Evolutionary conservation across 495 filamentous ascomycete species (phyloP), one percentile per base, ranked within the genome.

Genomic region (Mycothermus thermophilus): DNA sequence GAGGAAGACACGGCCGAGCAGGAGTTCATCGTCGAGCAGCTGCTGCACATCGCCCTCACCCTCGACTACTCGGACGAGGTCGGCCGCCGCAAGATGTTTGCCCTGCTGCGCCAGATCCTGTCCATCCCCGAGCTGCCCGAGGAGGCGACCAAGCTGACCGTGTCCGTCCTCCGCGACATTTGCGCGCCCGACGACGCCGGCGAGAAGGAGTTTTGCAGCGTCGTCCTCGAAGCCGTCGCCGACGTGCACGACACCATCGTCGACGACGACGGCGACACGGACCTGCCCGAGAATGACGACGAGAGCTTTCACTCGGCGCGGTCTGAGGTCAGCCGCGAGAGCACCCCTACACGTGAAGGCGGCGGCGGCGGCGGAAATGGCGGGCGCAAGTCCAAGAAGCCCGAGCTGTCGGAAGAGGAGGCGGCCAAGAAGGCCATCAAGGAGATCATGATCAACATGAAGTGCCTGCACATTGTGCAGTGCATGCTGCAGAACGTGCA

Each of bases 381-480:
- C 22, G 11, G 22, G 6, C 22, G 22, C 8, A 74, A 63, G 52
- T 44, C 47, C n/a, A 54, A 63, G 42, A 60, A 62, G 2, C 55
- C 60, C 4, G 67, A 69, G 15, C 64, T 73, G 32, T 73, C 70
- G 30, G 79, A 79, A 46, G 82, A 84, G 46, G 77, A 80, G 32
- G 77, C 77, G 6, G 79, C 85, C 51, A 71, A 72, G 9, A 93
- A 87, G 58, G 77, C 84, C 2, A 69, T 95, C 37, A 71, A 70
- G 36, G 85, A 94, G 54, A 86, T 96, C 51, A 75, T 93, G 64
- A 79, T 96, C 48, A 95, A 96, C 62, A 83, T 94, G 75, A 95
- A 96, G 55, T 95, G 90, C 60, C 69, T 99, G 23, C 83, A 95
- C 50, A 93, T 99, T 45, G 86, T 92, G 15, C 85, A 92, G 47